Evolutionary conservation across 2,329 filamentous ascomycete genomes (phyloP).

Genomic region (Pseudovirgaria hyperparasitica): DNA sequence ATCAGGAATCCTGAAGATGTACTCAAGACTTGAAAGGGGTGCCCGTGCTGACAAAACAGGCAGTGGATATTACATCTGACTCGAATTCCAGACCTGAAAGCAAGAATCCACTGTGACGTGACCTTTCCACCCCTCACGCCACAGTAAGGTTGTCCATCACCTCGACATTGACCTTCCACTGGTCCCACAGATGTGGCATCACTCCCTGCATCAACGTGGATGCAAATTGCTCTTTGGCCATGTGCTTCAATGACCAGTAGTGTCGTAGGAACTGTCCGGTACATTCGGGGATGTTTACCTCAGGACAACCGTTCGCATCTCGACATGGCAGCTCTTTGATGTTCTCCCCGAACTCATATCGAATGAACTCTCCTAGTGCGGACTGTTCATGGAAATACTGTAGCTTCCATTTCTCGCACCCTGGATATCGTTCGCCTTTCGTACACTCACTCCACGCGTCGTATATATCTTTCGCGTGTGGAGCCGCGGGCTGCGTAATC

Average conservation of each 20-base stretch:
- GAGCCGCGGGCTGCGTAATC: slow-evolving; percentile 38
- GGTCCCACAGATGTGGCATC: too few relatives aligned
- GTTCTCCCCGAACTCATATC: slow-evolving; percentile 25
- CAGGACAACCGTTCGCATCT: slow-evolving; percentile 25
- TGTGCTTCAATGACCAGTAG: slow-evolving; percentile 24
- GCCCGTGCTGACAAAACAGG: too few relatives aligned
- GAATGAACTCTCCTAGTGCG: slow-evolving; percentile 26
- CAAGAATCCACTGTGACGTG: too few relatives aligned
- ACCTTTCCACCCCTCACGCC: too few relatives aligned
- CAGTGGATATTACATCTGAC: too few relatives aligned
- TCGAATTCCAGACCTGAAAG: too few relatives aligned
- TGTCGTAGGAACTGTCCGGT: slow-evolving; percentile 23
- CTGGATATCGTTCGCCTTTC: slow-evolving; percentile 19
- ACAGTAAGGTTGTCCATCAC: too few relatives aligned
- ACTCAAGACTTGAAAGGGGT: too few relatives aligned
- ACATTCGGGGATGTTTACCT: slow-evolving; percentile 20
- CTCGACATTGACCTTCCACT: too few relatives aligned
- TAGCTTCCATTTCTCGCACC: slow-evolving; percentile 25
- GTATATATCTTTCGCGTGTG: slow-evolving; percentile 36
- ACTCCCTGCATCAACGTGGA: slow-evolving; percentile 26
- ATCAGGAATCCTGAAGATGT: too few relatives aligned
- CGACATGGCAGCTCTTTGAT: slow-evolving; percentile 25
- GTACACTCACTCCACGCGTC: slow-evolving; percentile 35
- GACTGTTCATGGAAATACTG: slow-evolving; percentile 26
- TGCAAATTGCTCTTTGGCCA: slow-evolving; percentile 20